These are phyloP conservation scores for Tephrocybe sp. DNA, from an alignment of 768 basidiomycete genomes.

Conservation along the genomic window DNA sequence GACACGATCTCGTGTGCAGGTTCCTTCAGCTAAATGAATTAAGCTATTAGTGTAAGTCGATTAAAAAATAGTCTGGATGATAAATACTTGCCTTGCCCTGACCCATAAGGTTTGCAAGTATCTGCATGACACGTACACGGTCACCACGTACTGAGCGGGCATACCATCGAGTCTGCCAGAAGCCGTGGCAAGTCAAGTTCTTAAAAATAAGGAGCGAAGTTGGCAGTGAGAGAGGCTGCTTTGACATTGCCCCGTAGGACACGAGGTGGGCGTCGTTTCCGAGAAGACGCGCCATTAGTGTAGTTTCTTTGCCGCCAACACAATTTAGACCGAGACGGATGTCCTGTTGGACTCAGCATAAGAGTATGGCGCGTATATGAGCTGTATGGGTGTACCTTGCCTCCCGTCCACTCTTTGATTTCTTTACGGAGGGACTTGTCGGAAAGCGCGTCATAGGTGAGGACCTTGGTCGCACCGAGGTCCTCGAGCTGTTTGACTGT, in stretches of 20 bases:
- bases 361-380: not conserved
- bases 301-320: conserved; percentile 67
- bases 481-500: conserved; percentile 50
- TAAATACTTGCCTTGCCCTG: conserved; percentile 45
- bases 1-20: conserved; percentile 71
- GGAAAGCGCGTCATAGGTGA: conserved; percentile 73
- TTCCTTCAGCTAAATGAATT: conserved; percentile 51
- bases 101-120: conserved; percentile 52
- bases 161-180: conserved; percentile 81
- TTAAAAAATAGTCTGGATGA: not conserved
- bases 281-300: conserved; percentile 66
- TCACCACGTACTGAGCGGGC: conserved; percentile 44
- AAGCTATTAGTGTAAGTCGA: not conserved
- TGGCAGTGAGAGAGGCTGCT: conserved; percentile 73
- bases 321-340: conserved; percentile 52
- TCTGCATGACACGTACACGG: conserved; percentile 49
- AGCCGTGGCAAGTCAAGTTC: conserved; percentile 73
- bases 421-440: conserved; percentile 54
- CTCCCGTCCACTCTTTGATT: conserved; percentile 64
- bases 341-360: conserved; percentile 23
- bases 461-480: conserved; percentile 75
- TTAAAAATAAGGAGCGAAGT: conserved; percentile 85
- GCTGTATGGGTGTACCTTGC: conserved; percentile 42
- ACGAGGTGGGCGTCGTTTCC: conserved; percentile 72
- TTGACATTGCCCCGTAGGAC: conserved; percentile 92